A percentile compares a stretch with the other conserved stretches of the same genome.
Conservation (phyloP, 2,329 filamentous ascomycete species). For the Penicillium sp. region DNA sequence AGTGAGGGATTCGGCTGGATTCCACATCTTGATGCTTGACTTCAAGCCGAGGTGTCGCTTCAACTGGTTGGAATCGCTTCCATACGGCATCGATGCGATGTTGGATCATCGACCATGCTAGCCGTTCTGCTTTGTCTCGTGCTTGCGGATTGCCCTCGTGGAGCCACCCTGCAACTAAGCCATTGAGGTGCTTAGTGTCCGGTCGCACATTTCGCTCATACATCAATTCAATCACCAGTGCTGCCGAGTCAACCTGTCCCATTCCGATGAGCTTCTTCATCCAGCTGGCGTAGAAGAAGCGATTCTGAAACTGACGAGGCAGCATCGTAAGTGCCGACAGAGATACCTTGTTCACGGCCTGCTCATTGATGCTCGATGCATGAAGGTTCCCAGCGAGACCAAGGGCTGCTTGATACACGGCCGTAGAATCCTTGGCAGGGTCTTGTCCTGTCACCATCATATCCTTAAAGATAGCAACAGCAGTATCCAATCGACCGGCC, state of each 20-base stretch:
- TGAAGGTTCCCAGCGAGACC: slow-evolving; percentile 43
- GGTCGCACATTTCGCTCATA: slow-evolving; percentile 66
- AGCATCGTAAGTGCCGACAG: slow-evolving; percentile 52
- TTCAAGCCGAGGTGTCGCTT: slow-evolving; percentile 26
- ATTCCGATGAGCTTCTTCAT: slow-evolving; percentile 77
- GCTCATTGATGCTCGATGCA: slow-evolving; percentile 41
- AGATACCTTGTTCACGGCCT: slow-evolving; percentile 50
- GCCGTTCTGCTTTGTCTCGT: slow-evolving; percentile 62
- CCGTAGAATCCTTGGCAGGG: slow-evolving; percentile 44
- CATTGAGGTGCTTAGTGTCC: slow-evolving; percentile 75
- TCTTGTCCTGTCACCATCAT: slow-evolving; percentile 72
- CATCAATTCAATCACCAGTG: slow-evolving; percentile 74
- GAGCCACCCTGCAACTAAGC: slow-evolving; percentile 76
- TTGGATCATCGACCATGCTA: slow-evolving; percentile 77
- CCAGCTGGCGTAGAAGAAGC: slow-evolving; percentile 87
- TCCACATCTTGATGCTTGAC: slow-evolving; percentile 26
- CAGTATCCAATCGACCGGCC: slow-evolving; percentile 63
- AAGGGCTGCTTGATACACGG: slow-evolving; percentile 45
- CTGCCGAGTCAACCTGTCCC: slow-evolving; percentile 68
- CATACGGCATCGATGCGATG: slow-evolving; percentile 65
- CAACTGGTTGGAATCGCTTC: slow-evolving; percentile 29
- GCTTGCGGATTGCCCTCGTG: slow-evolving; percentile 59
- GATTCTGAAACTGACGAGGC: slow-evolving; percentile 61
- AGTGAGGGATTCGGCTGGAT: slow-evolving; percentile 34
- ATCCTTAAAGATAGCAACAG: slow-evolving; percentile 77